phyloP scores from a whole-genome alignment of 257 asterid genomes.

The Handroanthus guayacan region DNA sequence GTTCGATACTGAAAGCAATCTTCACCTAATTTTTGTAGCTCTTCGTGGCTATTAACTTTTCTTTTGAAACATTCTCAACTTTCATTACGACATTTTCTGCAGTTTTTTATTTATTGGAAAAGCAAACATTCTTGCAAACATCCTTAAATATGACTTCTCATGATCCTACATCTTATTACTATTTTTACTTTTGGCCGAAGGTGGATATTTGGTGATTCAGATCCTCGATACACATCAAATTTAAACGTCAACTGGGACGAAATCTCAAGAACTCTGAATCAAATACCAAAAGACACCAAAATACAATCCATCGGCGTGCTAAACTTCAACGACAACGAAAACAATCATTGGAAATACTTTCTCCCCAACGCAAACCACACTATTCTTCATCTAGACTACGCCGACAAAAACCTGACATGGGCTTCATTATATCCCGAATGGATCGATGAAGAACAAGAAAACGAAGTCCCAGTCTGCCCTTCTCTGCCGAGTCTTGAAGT shows the following conservation, averaged over 20 bases:
- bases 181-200: constrained; percentile 21
- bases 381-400: constrained; percentile 53
- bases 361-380: constrained; percentile 59
- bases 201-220: constrained; percentile 64
- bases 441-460: constrained; percentile 88
- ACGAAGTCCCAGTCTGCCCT: constrained; percentile 70
- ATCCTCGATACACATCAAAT: constrained; percentile 67
- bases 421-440: constrained; percentile 81
- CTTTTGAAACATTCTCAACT: too few relatives aligned
- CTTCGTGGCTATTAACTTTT: too few relatives aligned
- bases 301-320: constrained; percentile 60
- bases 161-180: too few relatives aligned
- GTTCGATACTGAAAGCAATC: too few relatives aligned
- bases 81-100: too few relatives aligned
- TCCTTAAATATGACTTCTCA: too few relatives aligned
- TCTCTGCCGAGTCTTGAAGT: constrained; percentile 54
- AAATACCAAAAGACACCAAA: constrained; percentile 37
- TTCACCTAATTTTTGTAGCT: too few relatives aligned
- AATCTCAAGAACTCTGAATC: constrained; percentile 42
- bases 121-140: too few relatives aligned
- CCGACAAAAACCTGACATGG: constrained; percentile 64
- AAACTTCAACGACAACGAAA: constrained; percentile 64
- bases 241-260: constrained; percentile 57
- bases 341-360: constrained; percentile 51
- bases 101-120: too few relatives aligned